These are phyloP conservation scores for Ophiocordyceps sinensis DNA, from an alignment of 2,329 filamentous ascomycete genomes.

Conservation along the genomic window DNA sequence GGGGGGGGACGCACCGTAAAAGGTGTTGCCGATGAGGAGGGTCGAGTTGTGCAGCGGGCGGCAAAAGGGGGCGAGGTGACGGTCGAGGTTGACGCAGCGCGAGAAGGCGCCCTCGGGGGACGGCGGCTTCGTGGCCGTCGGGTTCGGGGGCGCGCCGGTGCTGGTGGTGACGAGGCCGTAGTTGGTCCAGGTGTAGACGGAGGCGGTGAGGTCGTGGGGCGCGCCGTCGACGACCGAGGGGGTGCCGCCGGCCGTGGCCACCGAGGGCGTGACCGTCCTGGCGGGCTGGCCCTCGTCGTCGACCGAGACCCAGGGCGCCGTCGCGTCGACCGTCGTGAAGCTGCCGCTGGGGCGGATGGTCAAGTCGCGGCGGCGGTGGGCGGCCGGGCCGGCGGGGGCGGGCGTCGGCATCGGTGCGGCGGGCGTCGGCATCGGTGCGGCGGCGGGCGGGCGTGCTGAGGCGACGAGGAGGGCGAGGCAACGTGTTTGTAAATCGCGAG, in stretches of 20 bases:
- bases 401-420: too few relatives aligned
- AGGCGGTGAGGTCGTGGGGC: constrained; percentile 32
- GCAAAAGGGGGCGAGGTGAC: constrained; percentile 36
- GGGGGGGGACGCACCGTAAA: constrained; percentile 30
- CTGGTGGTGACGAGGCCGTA: constrained; percentile 24
- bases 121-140: constrained; percentile 23
- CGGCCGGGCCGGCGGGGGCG: too few relatives aligned
- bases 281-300: constrained; percentile 28
- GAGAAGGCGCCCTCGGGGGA: constrained; percentile 33
- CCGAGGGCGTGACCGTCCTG: constrained; percentile 33
- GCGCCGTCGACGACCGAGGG: constrained; percentile 21
- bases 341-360: too few relatives aligned
- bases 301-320: constrained; percentile 37
- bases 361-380: too few relatives aligned
- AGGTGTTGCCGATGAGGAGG: constrained; percentile 29
- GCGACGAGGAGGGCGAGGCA: too few relatives aligned
- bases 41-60: constrained; percentile 27
- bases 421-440: too few relatives aligned
- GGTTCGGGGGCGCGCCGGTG: constrained; percentile 27
- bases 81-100: constrained; percentile 33
- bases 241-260: constrained; percentile 30
- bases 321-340: constrained; percentile 4
- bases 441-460: too few relatives aligned
- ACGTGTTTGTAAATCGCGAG: too few relatives aligned
- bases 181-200: constrained; percentile 22